Evolutionary conservation across 495 filamentous ascomycete species (phyloP), one percentile per base, ranked within the genome.

Genomic region (Trichocladium antarcticum): DNA sequence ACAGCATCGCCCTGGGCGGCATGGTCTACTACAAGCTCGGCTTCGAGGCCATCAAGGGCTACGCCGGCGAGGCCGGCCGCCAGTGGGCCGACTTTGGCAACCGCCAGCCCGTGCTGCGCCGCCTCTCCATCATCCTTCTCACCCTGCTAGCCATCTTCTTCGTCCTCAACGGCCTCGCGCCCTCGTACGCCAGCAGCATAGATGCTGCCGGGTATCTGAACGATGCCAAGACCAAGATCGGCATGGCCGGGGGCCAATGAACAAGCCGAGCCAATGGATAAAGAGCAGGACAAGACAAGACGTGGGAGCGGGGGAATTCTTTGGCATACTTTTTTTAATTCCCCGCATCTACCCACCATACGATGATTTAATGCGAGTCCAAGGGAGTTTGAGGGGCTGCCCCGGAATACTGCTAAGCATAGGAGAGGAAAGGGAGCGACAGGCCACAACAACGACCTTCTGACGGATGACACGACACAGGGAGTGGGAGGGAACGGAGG

Each of bases 11-110:
- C 41, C 80, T 98, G 27, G 69, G 75, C 57, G 92, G 92, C 57
- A 87, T 98, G 65, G 70, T 96, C 56, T 93, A 92, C 81, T 96
- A 95, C 80, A 96, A 95, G 78, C 85, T 97, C 55, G 92, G 92
- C 45, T 79, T 75, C 37, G 87, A 93, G 35, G 81, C 82, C 58
- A 72, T 97, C 58, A 87, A 82, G 73, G 83, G 85, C 47, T 84
- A 85, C 66, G 71, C 83, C 49, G 70, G 73, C 45, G 79, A 88
- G 51, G 80, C 74, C 43, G 69, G 73, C 54, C 82, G 85, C 50
- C 68, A 75, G 35, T 96, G 89, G 89, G 81, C 84, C 44, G 88
- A 95, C 56, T 95, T 92, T 57, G 88, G 90, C 45, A 76, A 74
- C 44, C 74, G 68, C 35, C 79, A 78, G 47, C 90, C 90, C 28